Base-by-base conservation (phyloP, 257 asterid genomes). In the Jacaranda copaia region DNA sequence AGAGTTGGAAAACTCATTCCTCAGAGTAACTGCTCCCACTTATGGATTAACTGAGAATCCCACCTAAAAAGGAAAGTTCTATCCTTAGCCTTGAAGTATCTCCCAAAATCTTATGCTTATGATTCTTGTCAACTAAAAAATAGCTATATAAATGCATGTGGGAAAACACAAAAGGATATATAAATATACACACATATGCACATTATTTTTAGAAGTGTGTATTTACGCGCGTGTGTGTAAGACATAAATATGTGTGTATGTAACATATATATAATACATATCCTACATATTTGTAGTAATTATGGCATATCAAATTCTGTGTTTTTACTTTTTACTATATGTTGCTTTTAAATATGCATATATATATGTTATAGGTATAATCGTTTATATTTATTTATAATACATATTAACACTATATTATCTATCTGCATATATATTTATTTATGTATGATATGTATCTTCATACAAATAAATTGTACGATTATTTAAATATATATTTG, bases 1-100 rank as follows among this genome's bases (percentile, higher is more conserved):
- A 52, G 32, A 56, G 13, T 12, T 35, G 25, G 63, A 18, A 35
- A 70, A 52, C 39, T 32, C 65, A 36, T 70, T 70, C 32, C 73
- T 45, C 38, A 3, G 48, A 5, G 20, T 19, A 53, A 14, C 16
- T 70, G n/a, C 35, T 63, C 15, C 39, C 38, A 35, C 48, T 32
- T 8, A 3, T 4, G 25, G 63, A 70, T 8, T 51, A n/a, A 36
- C 39, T 35, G 35, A 1, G 65, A 55, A 52, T 52, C 64, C 64
- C 35, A 69, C 36, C 16, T 52, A 18, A 70, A 70, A 14, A 25
- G 57, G 2, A n/a, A n/a, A n/a, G n/a, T n/a, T n/a, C n/a, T n/a
- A 6, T 57, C 61, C n/a, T 4, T 51, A 51, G 0, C 16, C 16
- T 12, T 12, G 16, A 51, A 10, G 0, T 16, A 2, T 51, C 56